phyloP scores from a whole-genome alignment of 2,329 filamentous ascomycete species.

The Phialocephala subalpina region DNA sequence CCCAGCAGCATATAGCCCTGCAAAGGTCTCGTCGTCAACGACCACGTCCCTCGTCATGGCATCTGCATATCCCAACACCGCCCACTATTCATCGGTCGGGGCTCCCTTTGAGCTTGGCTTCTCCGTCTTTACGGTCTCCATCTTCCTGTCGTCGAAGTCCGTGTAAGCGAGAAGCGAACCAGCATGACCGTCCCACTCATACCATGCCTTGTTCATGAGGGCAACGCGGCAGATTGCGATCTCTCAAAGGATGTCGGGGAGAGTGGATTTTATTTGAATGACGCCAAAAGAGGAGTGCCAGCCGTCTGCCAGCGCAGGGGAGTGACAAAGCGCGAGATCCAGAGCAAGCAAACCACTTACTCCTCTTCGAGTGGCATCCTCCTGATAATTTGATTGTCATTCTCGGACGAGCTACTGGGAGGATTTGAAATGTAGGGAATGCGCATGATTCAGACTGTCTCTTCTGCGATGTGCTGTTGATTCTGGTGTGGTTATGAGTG shows the following conservation, averaged over 20 bases:
- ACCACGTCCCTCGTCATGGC: constrained; percentile 79
- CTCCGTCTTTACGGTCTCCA: constrained; percentile 15
- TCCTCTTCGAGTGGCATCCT: no score
- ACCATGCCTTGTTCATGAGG: constrained; percentile 82
- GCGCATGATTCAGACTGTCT: no score
- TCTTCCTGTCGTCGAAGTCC: constrained; percentile 34
- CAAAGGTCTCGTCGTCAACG: constrained; percentile 74
- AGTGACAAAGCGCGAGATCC: no score
- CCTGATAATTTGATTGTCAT: no score
- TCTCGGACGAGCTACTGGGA: no score
- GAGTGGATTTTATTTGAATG: constrained; percentile 14
- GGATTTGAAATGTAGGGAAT: no score
- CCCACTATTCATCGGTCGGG: constrained; percentile 67
- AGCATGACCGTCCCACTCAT: constrained; percentile 81
- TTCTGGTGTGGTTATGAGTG: no score
- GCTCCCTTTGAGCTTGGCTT: constrained; percentile 39
- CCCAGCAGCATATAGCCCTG: constrained; percentile 57
- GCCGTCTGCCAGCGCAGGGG: not conserved
- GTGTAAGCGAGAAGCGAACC: constrained; percentile 53
- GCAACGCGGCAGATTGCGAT: constrained; percentile 81
- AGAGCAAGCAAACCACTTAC: no score
- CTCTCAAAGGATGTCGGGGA: constrained; percentile 68
- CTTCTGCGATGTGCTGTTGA: no score
- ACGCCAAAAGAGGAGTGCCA: not conserved
- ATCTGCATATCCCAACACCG: constrained; percentile 75